Conservation (phyloP, 148 eudicot species). For the Vaccinium vitisidaea region DNA sequence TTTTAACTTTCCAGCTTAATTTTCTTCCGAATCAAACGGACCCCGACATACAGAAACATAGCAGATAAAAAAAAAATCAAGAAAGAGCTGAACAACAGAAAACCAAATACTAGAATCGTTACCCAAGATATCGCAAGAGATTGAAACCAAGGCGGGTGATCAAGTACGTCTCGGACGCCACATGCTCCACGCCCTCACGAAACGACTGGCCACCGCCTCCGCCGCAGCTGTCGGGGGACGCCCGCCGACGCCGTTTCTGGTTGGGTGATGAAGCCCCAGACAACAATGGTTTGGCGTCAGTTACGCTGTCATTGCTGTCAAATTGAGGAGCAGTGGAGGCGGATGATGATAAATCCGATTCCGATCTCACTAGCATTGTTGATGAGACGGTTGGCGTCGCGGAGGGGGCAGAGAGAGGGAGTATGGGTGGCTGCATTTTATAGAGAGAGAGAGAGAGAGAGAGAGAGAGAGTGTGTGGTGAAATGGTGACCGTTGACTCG, state of each 20-base stretch:
- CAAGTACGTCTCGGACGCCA: constrained; percentile 6
- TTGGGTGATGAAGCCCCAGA: background rate
- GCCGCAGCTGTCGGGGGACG: background rate
- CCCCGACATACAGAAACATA: background rate
- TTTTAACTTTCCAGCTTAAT: too few relatives aligned
- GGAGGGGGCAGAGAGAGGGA: constrained; percentile 1
- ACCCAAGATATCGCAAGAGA: constrained; percentile 22
- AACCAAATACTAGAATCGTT: background rate
- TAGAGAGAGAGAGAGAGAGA: background rate
- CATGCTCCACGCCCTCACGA: constrained; percentile 1
- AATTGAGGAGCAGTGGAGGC: background rate
- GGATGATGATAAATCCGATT: background rate
- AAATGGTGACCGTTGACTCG: background rate
- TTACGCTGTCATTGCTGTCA: background rate
- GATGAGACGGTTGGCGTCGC: background rate
- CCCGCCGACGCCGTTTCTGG: constrained; percentile 19
- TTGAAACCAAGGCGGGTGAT: constrained; percentile 14
- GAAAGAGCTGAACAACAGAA: too few relatives aligned
- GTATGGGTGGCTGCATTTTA: constrained; percentile 3
- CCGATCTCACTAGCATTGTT: constrained; percentile 3
- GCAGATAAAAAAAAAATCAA: background rate
- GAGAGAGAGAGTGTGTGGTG: background rate
- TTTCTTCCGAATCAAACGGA: too few relatives aligned
- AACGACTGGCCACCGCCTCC: background rate
- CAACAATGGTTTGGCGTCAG: background rate